phyloP scores from a whole-genome alignment of 306 rosid genomes.

The Prinsepia uniflora region DNA sequence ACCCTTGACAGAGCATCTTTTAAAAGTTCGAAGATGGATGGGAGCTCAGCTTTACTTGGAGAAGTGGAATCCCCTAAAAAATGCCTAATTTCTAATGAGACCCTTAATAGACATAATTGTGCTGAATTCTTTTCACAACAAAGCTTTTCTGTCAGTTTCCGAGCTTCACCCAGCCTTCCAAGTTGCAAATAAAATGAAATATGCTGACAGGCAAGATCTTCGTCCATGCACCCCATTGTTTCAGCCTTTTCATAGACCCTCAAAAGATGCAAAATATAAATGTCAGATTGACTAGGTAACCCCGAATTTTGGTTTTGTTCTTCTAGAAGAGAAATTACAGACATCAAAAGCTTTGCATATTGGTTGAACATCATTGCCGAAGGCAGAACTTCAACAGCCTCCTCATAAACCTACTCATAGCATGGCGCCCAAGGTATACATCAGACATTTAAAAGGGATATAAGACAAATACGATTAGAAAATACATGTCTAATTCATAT shows the following conservation, averaged over 20 bases:
- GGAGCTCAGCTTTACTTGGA: slow-evolving; percentile 55
- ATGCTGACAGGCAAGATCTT: slow-evolving; percentile 62
- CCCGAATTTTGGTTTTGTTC: slow-evolving; percentile 36
- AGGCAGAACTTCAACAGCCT: slow-evolving; percentile 59
- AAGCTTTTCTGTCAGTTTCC: slow-evolving; percentile 54
- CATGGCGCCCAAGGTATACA: slow-evolving; percentile 14
- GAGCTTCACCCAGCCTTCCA: slow-evolving; percentile 61
- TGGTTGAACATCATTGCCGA: slow-evolving; percentile 46
- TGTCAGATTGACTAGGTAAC: slow-evolving; percentile 24
- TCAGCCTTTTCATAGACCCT: slow-evolving; percentile 70
- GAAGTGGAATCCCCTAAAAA: slow-evolving; percentile 36
- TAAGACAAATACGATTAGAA: background rate
- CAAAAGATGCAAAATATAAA: slow-evolving; percentile 42
- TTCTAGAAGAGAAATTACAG: slow-evolving; percentile 35
- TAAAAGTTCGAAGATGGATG: slow-evolving; percentile 55
- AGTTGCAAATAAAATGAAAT: slow-evolving; percentile 58
- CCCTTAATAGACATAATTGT: slow-evolving; percentile 53
- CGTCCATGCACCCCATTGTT: slow-evolving; percentile 51
- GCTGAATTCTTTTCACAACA: slow-evolving; percentile 57
- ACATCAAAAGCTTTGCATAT: slow-evolving; percentile 53
- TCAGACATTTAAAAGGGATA: slow-evolving; percentile 16
- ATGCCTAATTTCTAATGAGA: slow-evolving; percentile 52
- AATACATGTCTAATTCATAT: background rate
- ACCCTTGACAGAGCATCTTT: slow-evolving; percentile 41
- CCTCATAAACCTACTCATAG: slow-evolving; percentile 70